Base-by-base conservation (phyloP, 2,329 filamentous ascomycete species). In the Sporothrix phasma region DNA sequence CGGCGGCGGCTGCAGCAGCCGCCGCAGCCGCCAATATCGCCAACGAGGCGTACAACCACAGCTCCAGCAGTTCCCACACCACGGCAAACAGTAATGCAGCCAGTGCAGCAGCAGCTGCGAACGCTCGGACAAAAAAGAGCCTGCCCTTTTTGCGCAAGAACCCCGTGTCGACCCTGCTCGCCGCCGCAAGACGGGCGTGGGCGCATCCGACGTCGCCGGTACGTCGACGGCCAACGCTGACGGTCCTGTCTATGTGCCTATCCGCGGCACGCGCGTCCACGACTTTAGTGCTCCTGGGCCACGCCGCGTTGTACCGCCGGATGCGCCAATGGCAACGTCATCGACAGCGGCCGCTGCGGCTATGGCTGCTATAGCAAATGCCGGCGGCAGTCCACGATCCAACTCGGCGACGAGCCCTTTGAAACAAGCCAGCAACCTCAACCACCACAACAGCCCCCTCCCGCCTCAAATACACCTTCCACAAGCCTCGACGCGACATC, bases 261-360 rank as follows among this genome's bases (percentile, higher is more conserved):
- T 88, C 67, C 80, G 79, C 69, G 86, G 83, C 58, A 88, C 82
- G 7, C 78, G 80, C 54, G 80, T 87, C 59, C 86, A 88, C 71
- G 86, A 85, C 72, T 88, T 87, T 69, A 87, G 84, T 69, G 84
- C 82, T 0, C 85, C 84, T 1, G 76, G 84, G 59, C 78, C 78
- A 26, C 79, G 76, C 66, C 79, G 73, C 53, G 72, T 75, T 31
- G 67, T 76, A 3, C 73, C 75, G 26, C 74, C 68, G 56, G 72
- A 70, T 24, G 59, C 59, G 1, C 56, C 61, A 0, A 34, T 45
- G 1, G 59, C 15, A 6, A n/a, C 49, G 29, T n/a, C 63, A 2
- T 49, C 64, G 10, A 39, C 54, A 4, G 65, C 66, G 0, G 66
- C 66, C 1, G 64, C 58, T 1, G 67, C 64, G 1, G 64, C 61